phyloP scores from a whole-genome alignment of 1,284 basidiomycete species.

The Ustilago vetiveriae region DNA sequence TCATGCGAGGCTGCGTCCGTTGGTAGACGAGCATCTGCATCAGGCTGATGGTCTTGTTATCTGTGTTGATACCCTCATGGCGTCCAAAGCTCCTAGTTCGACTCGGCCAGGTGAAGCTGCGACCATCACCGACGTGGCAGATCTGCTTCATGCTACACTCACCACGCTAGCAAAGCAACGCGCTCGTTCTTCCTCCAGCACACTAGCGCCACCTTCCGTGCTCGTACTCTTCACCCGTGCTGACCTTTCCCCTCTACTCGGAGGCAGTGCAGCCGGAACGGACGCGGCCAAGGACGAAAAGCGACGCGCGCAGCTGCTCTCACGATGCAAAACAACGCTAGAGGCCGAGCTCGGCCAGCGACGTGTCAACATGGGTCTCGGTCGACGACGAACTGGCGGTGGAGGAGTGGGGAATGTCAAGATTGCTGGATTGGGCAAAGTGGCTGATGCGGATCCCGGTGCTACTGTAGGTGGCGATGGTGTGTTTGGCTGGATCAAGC shows the following conservation, averaged over 20 bases:
- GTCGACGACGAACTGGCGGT: constrained; percentile 8
- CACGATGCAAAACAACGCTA: constrained; percentile 56
- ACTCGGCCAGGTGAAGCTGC: constrained; percentile 20
- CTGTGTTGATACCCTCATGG: constrained; percentile 61
- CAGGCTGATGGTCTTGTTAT: constrained; percentile 59
- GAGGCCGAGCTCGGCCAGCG: constrained; percentile 55
- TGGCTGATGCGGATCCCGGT: constrained; percentile 28
- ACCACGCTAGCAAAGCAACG: constrained; percentile 44
- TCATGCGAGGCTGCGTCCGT: constrained; percentile 54
- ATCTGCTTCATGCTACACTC: constrained; percentile 56
- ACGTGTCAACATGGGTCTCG: constrained; percentile 54
- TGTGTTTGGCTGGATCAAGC: constrained; percentile 47
- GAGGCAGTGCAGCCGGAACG: constrained; percentile 29
- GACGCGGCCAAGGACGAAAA: constrained; percentile 53
- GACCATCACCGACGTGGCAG: constrained; percentile 45
- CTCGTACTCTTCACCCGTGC: constrained; percentile 61
- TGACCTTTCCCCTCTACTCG: constrained; percentile 61
- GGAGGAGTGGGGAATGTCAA: constrained; percentile 38
- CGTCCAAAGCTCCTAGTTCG: constrained; percentile 44
- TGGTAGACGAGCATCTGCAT: constrained; percentile 45
- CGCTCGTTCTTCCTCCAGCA: constrained; percentile 1
- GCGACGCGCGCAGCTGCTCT: constrained; percentile 53
- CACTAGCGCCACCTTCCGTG: constrained; percentile 49
- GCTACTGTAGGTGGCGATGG: constrained; percentile 8
- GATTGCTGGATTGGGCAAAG: constrained; percentile 58